Conservation (phyloP, 805 yeast genomes). For the Saturnispora quitensis region DNA sequence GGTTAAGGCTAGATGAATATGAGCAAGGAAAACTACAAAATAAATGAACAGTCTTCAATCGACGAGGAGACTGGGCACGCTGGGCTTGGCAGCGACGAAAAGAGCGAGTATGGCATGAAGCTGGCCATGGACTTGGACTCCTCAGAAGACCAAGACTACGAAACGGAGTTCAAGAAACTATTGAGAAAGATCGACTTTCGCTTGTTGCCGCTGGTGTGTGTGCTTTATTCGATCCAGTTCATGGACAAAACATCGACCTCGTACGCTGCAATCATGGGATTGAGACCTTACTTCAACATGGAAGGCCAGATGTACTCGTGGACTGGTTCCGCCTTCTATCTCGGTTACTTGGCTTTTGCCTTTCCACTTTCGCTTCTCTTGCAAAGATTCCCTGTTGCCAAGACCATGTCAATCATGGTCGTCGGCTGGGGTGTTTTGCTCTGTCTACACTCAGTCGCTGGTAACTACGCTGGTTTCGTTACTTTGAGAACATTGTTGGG, state of each 20-base stretch:
- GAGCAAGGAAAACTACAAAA: neutral
- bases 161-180: slow-evolving; percentile 9
- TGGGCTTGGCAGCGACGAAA: neutral
- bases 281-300: slow-evolving; percentile 32
- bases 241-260: slow-evolving; percentile 36
- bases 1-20: neutral
- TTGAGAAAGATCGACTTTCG: slow-evolving; percentile 28
- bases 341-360: slow-evolving; percentile 40
- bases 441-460: slow-evolving; percentile 39
- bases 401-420: slow-evolving; percentile 29
- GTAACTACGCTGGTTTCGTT: slow-evolving; percentile 35
- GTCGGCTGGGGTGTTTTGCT: slow-evolving; percentile 43
- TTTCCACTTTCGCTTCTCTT: slow-evolving; percentile 36
- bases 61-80: neutral
- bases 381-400: slow-evolving; percentile 30
- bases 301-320: slow-evolving; percentile 40
- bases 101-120: neutral
- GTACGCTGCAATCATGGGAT: slow-evolving; percentile 39
- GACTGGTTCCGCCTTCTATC: slow-evolving; percentile 29
- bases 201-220: slow-evolving; percentile 26
- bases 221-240: slow-evolving; percentile 22
- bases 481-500: slow-evolving; percentile 42
- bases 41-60: neutral
- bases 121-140: neutral
- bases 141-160: neutral